Percentiles rank a stretch among this genome's conserved stretches.
phyloP scores from a whole-genome alignment of 2,329 filamentous ascomycete species.

The Microsporum ferrugineum region DNA sequence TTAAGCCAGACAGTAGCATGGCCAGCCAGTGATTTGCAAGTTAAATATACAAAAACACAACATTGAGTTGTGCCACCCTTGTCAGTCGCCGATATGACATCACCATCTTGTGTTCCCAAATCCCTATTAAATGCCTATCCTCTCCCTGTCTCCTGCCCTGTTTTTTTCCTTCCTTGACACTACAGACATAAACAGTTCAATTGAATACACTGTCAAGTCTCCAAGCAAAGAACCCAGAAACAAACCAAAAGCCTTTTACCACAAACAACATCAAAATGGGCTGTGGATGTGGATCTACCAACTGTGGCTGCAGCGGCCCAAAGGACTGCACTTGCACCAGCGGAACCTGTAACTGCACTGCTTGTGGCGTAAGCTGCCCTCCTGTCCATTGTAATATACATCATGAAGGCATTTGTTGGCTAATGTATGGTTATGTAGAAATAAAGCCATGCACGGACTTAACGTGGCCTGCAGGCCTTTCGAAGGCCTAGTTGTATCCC shows the following conservation, averaged over 20 bases:
- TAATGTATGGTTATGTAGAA: neutral
- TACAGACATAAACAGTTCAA: neutral
- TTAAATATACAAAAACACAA: neutral
- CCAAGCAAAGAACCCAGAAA: neutral
- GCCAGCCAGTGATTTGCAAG: neutral
- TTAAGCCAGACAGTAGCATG: neutral
- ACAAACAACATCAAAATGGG: constrained; percentile 9
- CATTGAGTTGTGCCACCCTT: neutral
- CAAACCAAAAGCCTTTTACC: neutral
- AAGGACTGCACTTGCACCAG: constrained; percentile 11
- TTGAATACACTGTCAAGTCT: neutral
- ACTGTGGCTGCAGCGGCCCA: constrained; percentile 12
- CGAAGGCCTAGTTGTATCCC: neutral
- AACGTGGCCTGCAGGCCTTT: neutral
- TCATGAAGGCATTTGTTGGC: neutral
- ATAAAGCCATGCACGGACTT: neutral
- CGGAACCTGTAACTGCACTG: constrained; percentile 13
- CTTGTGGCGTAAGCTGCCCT: constrained; percentile 10
- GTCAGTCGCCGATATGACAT: neutral
- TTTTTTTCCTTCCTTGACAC: neutral
- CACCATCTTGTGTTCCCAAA: neutral
- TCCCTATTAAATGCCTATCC: neutral
- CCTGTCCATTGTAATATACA: neutral
- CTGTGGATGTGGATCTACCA: constrained; percentile 13
- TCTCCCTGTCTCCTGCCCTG: neutral